phyloP scores from a whole-genome alignment of 805 yeast genomes.

The Yarrowia sp. region DNA sequence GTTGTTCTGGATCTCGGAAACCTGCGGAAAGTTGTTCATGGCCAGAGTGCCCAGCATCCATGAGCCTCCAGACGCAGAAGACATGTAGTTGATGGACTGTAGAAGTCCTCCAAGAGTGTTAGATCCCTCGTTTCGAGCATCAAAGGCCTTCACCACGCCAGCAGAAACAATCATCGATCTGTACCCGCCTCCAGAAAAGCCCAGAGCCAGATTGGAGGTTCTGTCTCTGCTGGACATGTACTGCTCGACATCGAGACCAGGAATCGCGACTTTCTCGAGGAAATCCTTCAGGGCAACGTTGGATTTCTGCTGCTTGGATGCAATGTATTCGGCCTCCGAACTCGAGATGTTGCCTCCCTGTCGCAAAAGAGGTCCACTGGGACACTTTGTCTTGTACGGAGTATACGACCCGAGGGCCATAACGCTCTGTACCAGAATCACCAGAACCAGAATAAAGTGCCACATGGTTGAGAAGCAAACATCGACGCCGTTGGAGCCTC shows the following conservation, averaged over 20 bases:
- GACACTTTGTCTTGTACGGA: not conserved
- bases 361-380: not conserved
- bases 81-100: constrained; percentile 62
- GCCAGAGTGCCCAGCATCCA: constrained; percentile 72
- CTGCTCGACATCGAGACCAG: constrained; percentile 47
- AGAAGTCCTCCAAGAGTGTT: constrained; percentile 68
- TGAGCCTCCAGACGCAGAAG: constrained; percentile 80
- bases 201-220: constrained; percentile 40
- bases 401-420: not conserved
- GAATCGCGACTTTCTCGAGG: constrained; percentile 46
- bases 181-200: constrained; percentile 88
- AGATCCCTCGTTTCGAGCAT: constrained; percentile 53
- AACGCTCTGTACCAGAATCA: not conserved
- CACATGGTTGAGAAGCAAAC: not conserved
- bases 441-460: not conserved
- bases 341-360: not conserved
- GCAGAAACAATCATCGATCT: constrained; percentile 84
- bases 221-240: too few relatives aligned
- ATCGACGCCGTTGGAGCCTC: too few relatives aligned
- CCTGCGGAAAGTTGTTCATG: constrained; percentile 46
- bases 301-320: constrained; percentile 29
- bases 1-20: constrained; percentile 47
- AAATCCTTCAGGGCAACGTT: constrained; percentile 44
- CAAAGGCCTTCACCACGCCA: constrained; percentile 73
- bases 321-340: not conserved